These are phyloP conservation scores for Nicotiana paniculata DNA, from an alignment of 257 asterid genomes.

Conservation along the genomic window DNA sequence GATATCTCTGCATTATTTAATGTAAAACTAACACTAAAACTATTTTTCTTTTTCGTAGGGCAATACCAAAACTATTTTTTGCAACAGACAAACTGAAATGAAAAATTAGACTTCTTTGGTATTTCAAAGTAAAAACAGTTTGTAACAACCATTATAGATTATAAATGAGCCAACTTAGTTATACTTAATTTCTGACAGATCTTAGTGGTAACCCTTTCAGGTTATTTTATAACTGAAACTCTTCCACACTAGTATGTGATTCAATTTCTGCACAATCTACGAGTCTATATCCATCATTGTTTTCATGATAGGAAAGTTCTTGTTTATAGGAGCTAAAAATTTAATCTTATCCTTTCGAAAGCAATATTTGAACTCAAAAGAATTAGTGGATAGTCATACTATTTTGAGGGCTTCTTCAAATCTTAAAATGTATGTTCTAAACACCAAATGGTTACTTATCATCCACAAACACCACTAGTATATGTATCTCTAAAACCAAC, in stretches of 20 bases:
- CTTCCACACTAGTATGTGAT: background rate
- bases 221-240: background rate
- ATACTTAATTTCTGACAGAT: background rate
- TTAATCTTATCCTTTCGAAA: background rate
- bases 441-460: background rate
- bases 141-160: background rate
- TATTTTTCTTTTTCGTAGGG: background rate
- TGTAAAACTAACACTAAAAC: background rate
- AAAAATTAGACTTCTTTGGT: background rate
- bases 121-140: conserved; percentile 1
- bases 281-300: background rate
- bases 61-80: background rate
- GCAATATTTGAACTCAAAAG: background rate
- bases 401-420: background rate
- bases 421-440: background rate
- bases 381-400: background rate
- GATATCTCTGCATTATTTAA: conserved; percentile 10
- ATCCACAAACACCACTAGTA: background rate
- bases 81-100: background rate
- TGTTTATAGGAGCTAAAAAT: background rate
- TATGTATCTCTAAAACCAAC: background rate
- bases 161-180: background rate
- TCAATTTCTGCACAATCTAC: background rate
- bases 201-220: background rate
- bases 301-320: background rate